Evolutionary conservation across 345 rosid genomes (phyloP), one percentile per base, ranked within the genome.

Genomic region (Hibiscus trionum): DNA sequence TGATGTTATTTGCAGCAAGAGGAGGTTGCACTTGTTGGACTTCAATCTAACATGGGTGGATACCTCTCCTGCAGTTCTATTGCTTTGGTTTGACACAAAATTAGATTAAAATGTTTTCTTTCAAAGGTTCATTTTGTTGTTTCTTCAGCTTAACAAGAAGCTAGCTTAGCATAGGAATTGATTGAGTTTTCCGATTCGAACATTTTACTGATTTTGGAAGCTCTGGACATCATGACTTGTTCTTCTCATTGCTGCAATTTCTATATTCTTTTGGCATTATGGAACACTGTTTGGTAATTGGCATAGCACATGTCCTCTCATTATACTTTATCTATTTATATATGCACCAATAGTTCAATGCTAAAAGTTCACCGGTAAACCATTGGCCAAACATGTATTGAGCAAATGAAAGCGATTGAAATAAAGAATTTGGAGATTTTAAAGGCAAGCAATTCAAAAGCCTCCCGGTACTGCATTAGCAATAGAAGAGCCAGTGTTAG

Each of bases 401-500:
- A 21, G 24, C 24, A 21, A 21, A 21, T 21, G 24, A 21, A 21
- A 21, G 24, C 24, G 24, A 21, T 21, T 21, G 24, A 21, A 21
- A 21, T 21, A 21, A 21, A 21, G 24, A 21, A 21, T 21, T 21
- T 21, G 24, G 24, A 21, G 24, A 21, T 21, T 21, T 21, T 21
- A 21, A 21, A 21, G 24, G 24, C 24, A 21, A 21, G 24, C 24
- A 21, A 21, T 21, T 21, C 24, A 21, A 21, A 21, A 21, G 24
- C 24, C 24, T 21, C 24, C 24, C 24, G 24, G 29, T 56, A 26
- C n/a, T 39, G 61, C 65, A 66, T 39, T 21, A 74, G 53, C 24
- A 58, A 71, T 46, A 61, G 33, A 29, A 31, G 11, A 17, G 70
- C 53, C 42, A 75, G 65, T 53, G 73, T 56, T 60, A 66, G 47